phyloP scores from a whole-genome alignment of 352 stramenopile species.

The Pythium phragmitis region DNA sequence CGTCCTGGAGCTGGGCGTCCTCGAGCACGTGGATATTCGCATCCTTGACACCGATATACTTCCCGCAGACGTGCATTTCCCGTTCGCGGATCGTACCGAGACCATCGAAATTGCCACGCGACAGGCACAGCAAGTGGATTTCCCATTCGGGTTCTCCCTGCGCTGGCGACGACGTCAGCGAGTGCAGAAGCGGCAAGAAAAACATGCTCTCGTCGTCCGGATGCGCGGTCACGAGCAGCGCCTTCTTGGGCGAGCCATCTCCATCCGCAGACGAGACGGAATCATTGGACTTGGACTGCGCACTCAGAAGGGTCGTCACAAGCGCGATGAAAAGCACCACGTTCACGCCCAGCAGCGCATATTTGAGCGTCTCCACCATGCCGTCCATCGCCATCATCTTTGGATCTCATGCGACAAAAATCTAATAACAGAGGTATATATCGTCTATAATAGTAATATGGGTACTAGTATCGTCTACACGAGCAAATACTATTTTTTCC shows the following conservation, averaged over 20 bases:
- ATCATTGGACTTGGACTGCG: not conserved
- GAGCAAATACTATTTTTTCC: not conserved
- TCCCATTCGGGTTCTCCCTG: conserved; percentile 37
- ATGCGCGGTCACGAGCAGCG: conserved; percentile 92
- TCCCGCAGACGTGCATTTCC: conserved; percentile 70
- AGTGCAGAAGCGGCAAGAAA: conserved; percentile 90
- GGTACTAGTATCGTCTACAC: not conserved
- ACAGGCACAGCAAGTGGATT: conserved; percentile 91
- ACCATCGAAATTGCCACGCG: conserved; percentile 90
- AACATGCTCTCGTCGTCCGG: conserved; percentile 98
- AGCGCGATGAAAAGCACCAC: conserved; percentile 56
- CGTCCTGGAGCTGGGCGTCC: conserved; percentile 84
- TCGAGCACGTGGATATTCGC: conserved; percentile 68
- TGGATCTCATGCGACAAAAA: too few relatives aligned
- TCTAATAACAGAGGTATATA: too few relatives aligned
- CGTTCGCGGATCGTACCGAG: conserved; percentile 79
- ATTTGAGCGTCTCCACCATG: conserved; percentile 57
- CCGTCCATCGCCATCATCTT: conserved; percentile 27
- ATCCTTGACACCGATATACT: conserved; percentile 49
- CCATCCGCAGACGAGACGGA: conserved; percentile 1
- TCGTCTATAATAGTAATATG: too few relatives aligned
- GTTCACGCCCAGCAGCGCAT: conserved; percentile 56
- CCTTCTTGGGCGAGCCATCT: conserved; percentile 33
- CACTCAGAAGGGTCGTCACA: conserved; percentile 34
- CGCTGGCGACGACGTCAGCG: conserved; percentile 32